Percentiles rank a stretch among this genome's conserved stretches.
These are phyloP conservation scores for Gamarada debralockiae DNA, from an alignment of 495 filamentous ascomycete genomes.

Conservation along the genomic window DNA sequence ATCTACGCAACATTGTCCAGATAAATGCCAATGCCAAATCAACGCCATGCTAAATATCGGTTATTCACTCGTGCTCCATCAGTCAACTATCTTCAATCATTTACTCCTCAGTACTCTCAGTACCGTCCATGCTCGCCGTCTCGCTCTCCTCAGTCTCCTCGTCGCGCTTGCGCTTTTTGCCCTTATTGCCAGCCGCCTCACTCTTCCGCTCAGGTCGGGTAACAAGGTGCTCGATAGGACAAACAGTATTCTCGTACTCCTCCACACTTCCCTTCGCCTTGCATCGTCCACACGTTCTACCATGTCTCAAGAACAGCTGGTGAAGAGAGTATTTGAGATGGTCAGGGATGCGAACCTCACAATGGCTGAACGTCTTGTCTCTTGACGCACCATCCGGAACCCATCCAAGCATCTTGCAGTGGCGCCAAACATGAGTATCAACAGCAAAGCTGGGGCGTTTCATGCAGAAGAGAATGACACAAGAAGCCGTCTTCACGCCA, in stretches of 20 bases:
- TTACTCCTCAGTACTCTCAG: background rate
- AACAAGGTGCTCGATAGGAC: slow-evolving; percentile 45
- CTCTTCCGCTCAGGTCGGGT: slow-evolving; percentile 12
- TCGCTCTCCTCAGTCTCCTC: background rate
- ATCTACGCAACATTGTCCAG: background rate
- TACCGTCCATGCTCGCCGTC: background rate
- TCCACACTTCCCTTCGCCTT: slow-evolving; percentile 48
- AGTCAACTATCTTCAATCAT: background rate
- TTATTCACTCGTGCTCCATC: too few species aligned
- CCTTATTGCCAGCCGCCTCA: slow-evolving; percentile 7
- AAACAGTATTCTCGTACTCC: slow-evolving; percentile 38
- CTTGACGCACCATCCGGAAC: slow-evolving; percentile 58
- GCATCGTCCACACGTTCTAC: slow-evolving; percentile 75
- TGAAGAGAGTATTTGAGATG: slow-evolving; percentile 88
- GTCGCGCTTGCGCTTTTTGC: background rate
- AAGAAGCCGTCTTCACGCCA: slow-evolving; percentile 88
- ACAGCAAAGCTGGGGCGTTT: slow-evolving; percentile 77
- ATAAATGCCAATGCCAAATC: background rate
- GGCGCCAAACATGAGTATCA: slow-evolving; percentile 79
- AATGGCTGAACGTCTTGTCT: slow-evolving; percentile 73
- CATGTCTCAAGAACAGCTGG: slow-evolving; percentile 82
- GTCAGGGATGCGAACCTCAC: slow-evolving; percentile 77
- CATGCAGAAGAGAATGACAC: slow-evolving; percentile 78
- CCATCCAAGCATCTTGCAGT: slow-evolving; percentile 86
- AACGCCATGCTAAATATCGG: slow-evolving; percentile 1